phyloP scores from a whole-genome alignment of 345 rosid species.

The Erysimum cheiranthoides region DNA sequence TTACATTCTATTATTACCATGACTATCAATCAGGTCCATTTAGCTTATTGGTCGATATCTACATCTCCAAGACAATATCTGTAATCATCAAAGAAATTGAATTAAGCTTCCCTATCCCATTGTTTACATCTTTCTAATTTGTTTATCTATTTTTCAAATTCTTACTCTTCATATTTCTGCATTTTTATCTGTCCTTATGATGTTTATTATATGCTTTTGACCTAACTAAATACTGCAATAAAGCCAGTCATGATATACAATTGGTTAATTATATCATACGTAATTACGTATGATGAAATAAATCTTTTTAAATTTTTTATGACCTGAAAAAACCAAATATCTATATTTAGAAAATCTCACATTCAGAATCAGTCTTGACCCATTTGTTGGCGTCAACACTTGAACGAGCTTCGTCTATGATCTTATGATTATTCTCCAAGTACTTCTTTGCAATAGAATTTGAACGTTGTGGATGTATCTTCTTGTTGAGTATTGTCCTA shows the following conservation, averaged over 20 bases:
- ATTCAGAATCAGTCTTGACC: conserved; percentile 89
- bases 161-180: conserved; percentile 32
- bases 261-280: conserved; percentile 15
- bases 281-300: conserved; percentile 12
- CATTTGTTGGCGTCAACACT: conserved; percentile 62
- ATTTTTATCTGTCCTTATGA: conserved; percentile 32
- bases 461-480: conserved; percentile 65
- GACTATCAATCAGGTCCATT: conserved; percentile 38
- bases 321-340: background rate
- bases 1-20: conserved; percentile 38
- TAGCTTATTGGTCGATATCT: conserved; percentile 45
- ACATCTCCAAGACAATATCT: conserved; percentile 89
- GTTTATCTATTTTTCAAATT: conserved; percentile 4
- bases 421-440: conserved; percentile 48
- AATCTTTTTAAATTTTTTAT: background rate
- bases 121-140: conserved; percentile 4
- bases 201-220: conserved; percentile 36
- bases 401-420: conserved; percentile 47
- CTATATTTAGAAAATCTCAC: conserved; percentile 50
- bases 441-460: conserved; percentile 48
- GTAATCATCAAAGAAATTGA: conserved; percentile 45
- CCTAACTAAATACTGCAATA: conserved; percentile 41
- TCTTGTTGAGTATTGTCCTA: conserved; percentile 72
- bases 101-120: conserved; percentile 32
- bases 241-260: conserved; percentile 13